Percentiles rank a stretch among this genome's conserved stretches.
Evolutionary conservation across 495 filamentous ascomycete species (phyloP).

Genomic region (Aspergillus avenaceus): DNA sequence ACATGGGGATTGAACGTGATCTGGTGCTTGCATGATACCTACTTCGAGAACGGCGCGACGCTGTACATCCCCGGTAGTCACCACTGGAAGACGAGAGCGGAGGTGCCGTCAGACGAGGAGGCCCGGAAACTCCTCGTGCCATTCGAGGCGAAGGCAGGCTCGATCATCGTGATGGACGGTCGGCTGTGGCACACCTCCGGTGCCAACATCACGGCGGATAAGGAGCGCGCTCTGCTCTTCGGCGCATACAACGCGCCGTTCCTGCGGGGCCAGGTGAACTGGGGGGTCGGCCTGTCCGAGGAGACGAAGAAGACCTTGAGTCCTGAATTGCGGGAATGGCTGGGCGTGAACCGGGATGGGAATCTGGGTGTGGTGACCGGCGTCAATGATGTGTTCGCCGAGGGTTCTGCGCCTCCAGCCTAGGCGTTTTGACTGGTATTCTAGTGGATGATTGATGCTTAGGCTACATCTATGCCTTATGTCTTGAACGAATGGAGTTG

Average conservation of each 20-base stretch:
- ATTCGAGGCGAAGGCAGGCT: slow-evolving; percentile 3
- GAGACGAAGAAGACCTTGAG: slow-evolving; percentile 1
- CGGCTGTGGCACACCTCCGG: not conserved
- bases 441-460: not conserved
- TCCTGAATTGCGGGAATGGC: not conserved
- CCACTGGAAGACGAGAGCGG: not conserved
- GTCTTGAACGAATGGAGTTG: not conserved
- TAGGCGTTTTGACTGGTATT: not conserved
- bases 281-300: not conserved
- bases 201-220: not conserved
- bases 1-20: slow-evolving; percentile 1
- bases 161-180: slow-evolving; percentile 3
- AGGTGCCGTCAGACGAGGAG: not conserved
- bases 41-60: slow-evolving; percentile 4
- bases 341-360: not conserved
- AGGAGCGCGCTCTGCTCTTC: slow-evolving; percentile 1
- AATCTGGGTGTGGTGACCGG: slow-evolving; percentile 1
- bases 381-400: not conserved
- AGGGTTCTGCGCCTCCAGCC: not conserved
- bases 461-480: too few relatives aligned
- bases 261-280: not conserved
- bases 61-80: slow-evolving; percentile 3
- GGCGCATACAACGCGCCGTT: not conserved
- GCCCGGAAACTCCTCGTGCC: not conserved
- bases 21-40: slow-evolving; percentile 2